Evolutionary conservation across 495 filamentous ascomycete species (phyloP).

Genomic region (Penicillium odoratum): DNA sequence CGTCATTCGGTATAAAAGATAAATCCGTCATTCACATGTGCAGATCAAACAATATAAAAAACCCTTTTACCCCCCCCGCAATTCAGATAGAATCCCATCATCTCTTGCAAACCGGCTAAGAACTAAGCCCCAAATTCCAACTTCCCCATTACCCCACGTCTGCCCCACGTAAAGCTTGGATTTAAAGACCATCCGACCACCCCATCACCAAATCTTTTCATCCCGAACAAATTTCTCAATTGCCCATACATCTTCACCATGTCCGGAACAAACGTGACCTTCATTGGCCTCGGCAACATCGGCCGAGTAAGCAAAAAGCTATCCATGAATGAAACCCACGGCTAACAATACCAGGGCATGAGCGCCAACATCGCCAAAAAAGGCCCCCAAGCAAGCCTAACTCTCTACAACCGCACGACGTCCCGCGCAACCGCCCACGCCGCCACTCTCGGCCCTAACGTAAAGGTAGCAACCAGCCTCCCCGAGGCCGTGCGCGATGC

Average conservation of each 20-base stretch:
- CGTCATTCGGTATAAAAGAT: not conserved
- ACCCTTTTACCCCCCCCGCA: no score
- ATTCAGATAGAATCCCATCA: no score
- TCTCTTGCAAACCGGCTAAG: conserved; percentile 15
- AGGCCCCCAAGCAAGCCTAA: conserved; percentile 63
- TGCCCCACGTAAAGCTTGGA: conserved; percentile 3
- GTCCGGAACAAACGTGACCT: conserved; percentile 48
- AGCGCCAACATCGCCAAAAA: conserved; percentile 78
- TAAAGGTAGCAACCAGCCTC: conserved; percentile 59
- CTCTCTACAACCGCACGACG: conserved; percentile 78
- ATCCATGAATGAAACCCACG: conserved; percentile 12
- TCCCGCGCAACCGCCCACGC: conserved; percentile 58
- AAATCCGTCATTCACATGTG: no score
- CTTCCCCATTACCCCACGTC: conserved; percentile 27
- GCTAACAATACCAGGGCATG: conserved; percentile 66
- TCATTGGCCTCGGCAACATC: conserved; percentile 91
- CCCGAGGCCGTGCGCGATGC: conserved; percentile 64
- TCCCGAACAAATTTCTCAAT: not conserved
- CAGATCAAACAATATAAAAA: no score
- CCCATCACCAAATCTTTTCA: not conserved
- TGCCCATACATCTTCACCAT: conserved; percentile 11
- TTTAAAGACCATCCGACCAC: conserved; percentile 1
- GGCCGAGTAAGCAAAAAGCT: conserved; percentile 62
- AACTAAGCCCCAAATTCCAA: conserved; percentile 13
- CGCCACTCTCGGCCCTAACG: conserved; percentile 54